A percentile compares a stretch with the other conserved stretches of the same genome.
These are phyloP conservation scores for Lentinula sp. DNA, from an alignment of 768 basidiomycete species.

Conservation along the genomic window DNA sequence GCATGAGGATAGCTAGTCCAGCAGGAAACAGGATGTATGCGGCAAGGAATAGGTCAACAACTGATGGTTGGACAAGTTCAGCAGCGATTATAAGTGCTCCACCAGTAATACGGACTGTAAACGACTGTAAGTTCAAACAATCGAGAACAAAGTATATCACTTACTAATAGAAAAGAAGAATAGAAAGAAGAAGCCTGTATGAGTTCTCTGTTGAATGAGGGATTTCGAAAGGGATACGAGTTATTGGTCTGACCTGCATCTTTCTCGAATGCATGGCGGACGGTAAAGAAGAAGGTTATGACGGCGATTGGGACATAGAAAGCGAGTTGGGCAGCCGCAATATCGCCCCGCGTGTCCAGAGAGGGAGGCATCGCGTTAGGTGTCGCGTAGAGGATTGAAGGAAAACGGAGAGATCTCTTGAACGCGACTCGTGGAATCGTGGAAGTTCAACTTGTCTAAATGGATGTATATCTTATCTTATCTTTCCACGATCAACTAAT, in stretches of 20 bases:
- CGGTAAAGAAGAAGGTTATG: constrained; percentile 36
- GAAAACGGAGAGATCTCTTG: not conserved
- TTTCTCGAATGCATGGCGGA: constrained; percentile 50
- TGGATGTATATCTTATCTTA: not conserved
- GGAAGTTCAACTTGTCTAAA: constrained; percentile 6
- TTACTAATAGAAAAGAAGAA: constrained; percentile 52
- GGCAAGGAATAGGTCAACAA: constrained; percentile 42
- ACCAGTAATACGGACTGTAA: constrained; percentile 50
- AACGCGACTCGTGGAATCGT: not conserved
- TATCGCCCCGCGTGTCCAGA: constrained; percentile 37
- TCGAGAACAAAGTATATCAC: constrained; percentile 14
- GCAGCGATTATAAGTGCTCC: constrained; percentile 53
- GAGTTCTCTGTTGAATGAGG: not conserved
- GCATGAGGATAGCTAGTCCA: constrained; percentile 31
- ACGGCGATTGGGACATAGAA: constrained; percentile 53
- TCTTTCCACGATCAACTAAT: constrained; percentile 4
- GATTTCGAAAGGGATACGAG: not conserved
- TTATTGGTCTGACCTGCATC: constrained; percentile 27
- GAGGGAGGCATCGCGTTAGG: constrained; percentile 12
- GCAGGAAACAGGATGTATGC: constrained; percentile 45
- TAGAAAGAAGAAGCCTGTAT: constrained; percentile 58
- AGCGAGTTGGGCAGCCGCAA: constrained; percentile 53
- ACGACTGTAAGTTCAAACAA: constrained; percentile 1
- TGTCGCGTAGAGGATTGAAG: not conserved
- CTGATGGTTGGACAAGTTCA: constrained; percentile 32